phyloP scores from a whole-genome alignment of 2,329 filamentous ascomycete genomes.

The Aspergillus pseudotamarii region DNA sequence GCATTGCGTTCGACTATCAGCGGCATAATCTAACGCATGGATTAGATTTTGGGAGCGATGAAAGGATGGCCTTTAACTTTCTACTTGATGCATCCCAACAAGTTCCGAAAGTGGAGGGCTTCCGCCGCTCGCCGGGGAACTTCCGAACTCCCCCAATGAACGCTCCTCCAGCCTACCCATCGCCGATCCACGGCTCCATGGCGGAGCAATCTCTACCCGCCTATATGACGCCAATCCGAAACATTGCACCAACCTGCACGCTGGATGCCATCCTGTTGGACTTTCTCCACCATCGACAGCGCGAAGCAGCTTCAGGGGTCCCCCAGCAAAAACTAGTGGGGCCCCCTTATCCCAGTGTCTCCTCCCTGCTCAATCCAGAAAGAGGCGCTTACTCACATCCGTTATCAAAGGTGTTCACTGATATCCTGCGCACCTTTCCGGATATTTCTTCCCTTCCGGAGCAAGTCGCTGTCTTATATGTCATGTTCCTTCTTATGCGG shows the following conservation, averaged over 20 bases:
- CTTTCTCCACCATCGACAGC: slow-evolving; percentile 71
- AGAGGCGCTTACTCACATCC: slow-evolving; percentile 68
- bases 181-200: slow-evolving; percentile 26
- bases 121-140: slow-evolving; percentile 34
- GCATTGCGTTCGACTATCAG: slow-evolving; percentile 46
- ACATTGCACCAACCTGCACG: slow-evolving; percentile 70
- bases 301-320: slow-evolving; percentile 67
- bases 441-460: slow-evolving; percentile 78
- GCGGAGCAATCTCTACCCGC: slow-evolving; percentile 33
- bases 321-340: slow-evolving; percentile 69
- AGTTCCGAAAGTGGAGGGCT: slow-evolving; percentile 55
- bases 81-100: slow-evolving; percentile 65
- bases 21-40: slow-evolving; percentile 53
- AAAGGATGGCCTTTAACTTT: slow-evolving; percentile 73
- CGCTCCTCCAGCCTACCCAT: slow-evolving; percentile 26
- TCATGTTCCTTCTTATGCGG: slow-evolving; percentile 84
- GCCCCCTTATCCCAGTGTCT: slow-evolving; percentile 77
- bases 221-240: slow-evolving; percentile 55
- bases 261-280: slow-evolving; percentile 79
- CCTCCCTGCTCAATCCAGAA: slow-evolving; percentile 73
- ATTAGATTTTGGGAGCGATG: slow-evolving; percentile 60
- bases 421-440: slow-evolving; percentile 82
- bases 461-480: slow-evolving; percentile 77
- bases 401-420: slow-evolving; percentile 80
- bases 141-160: slow-evolving; percentile 25